Percentiles rank a stretch among this genome's conserved stretches.
Conservation (phyloP, 2,329 filamentous ascomycete genomes). For the Volutella citrinella region DNA sequence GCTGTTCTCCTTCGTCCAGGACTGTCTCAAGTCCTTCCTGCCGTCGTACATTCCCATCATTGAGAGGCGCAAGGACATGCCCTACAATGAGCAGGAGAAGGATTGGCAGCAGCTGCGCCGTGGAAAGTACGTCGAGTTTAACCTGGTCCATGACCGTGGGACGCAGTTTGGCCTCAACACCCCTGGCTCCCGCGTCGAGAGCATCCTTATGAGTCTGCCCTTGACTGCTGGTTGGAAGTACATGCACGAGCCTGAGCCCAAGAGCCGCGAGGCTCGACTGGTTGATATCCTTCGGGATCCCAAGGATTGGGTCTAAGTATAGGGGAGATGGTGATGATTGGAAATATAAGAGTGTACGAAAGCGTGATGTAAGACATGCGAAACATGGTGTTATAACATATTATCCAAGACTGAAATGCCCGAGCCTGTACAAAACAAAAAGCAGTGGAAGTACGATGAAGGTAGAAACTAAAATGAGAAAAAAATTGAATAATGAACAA, state of each 20-base stretch:
- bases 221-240: slow-evolving; percentile 93
- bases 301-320: slow-evolving; percentile 64
- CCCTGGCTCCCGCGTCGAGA: slow-evolving; percentile 87
- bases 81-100: slow-evolving; percentile 81
- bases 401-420: slow-evolving; percentile 19
- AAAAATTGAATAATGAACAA: slow-evolving; percentile 7
- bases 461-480: slow-evolving; percentile 3
- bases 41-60: slow-evolving; percentile 91
- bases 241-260: slow-evolving; percentile 81
- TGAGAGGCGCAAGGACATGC: slow-evolving; percentile 85
- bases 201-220: slow-evolving; percentile 95
- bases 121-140: slow-evolving; percentile 98
- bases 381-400: slow-evolving; percentile 17
- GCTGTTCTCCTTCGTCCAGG: slow-evolving; percentile 84
- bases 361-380: slow-evolving; percentile 14
- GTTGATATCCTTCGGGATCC: slow-evolving; percentile 67
- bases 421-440: slow-evolving; percentile 13
- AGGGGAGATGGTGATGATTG: too few species aligned
- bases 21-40: slow-evolving; percentile 81
- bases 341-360: slow-evolving; percentile 7
- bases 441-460: slow-evolving; percentile 5
- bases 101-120: slow-evolving; percentile 93
- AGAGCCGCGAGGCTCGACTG: slow-evolving; percentile 74
- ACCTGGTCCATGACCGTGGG: slow-evolving; percentile 92
- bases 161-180: slow-evolving; percentile 94